phyloP scores from a whole-genome alignment of 2,329 filamentous ascomycete species.

The Tothia fuscella region DNA sequence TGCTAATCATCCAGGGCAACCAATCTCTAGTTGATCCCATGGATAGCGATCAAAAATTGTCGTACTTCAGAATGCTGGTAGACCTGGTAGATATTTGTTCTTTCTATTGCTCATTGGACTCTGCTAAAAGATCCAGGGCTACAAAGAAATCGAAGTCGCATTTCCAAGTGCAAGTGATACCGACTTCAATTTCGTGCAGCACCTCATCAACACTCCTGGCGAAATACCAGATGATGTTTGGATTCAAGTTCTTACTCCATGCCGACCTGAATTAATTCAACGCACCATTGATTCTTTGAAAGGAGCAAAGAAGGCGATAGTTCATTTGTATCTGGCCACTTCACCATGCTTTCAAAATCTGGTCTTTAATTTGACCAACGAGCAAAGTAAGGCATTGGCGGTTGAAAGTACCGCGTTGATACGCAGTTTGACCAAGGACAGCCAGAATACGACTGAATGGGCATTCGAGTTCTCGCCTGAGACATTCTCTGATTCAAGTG shows the following conservation, averaged over 20 bases:
- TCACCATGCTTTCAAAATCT: conserved; percentile 90
- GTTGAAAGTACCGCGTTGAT: conserved; percentile 79
- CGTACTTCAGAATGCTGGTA: conserved; percentile 88
- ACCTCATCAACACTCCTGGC: conserved; percentile 74
- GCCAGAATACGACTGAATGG: conserved; percentile 53
- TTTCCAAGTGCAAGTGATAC: conserved; percentile 91
- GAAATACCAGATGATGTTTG: conserved; percentile 79
- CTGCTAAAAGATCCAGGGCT: too few relatives aligned
- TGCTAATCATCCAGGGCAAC: too few relatives aligned
- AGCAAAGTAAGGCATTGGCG: conserved; percentile 70
- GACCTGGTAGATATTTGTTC: too few relatives aligned
- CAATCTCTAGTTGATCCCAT: conserved; percentile 84
- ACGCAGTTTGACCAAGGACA: conserved; percentile 77
- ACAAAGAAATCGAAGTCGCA: conserved; percentile 95
- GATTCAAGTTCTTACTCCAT: conserved; percentile 85
- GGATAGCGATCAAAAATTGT: conserved; percentile 91
- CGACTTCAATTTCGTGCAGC: conserved; percentile 89
- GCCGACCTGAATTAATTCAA: conserved; percentile 79
- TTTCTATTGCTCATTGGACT: too few relatives aligned
- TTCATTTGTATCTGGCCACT: conserved; percentile 93
- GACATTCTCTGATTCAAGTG: conserved; percentile 83
- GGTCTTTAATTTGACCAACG: conserved; percentile 77
- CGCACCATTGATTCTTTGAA: conserved; percentile 79
- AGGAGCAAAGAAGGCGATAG: conserved; percentile 83
- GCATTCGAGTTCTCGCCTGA: conserved; percentile 76